Evolutionary conservation across 192 early-diverging fungal genomes (phyloP).

Genomic region (Spizellomyces sp.): DNA sequence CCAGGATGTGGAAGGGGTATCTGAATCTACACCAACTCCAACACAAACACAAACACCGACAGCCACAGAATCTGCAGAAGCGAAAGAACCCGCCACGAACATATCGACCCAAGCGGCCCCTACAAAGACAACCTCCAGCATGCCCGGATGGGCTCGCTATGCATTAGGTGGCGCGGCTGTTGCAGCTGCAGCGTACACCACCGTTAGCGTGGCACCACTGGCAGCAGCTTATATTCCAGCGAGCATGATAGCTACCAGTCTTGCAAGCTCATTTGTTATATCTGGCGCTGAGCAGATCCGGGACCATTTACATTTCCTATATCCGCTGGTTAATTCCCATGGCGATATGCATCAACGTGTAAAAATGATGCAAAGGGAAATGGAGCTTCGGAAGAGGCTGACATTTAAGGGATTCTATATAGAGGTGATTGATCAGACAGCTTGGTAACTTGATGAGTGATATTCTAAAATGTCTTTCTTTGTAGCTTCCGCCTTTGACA

Average conservation of each 20-base stretch:
- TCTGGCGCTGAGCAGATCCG: constrained; percentile 28
- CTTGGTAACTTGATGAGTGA: too few species aligned
- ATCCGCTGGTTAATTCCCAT: constrained; percentile 40
- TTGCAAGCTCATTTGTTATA: constrained; percentile 20
- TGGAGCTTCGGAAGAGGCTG: constrained; percentile 29
- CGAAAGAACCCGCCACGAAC: neutral
- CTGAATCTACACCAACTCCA: neutral
- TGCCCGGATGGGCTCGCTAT: constrained; percentile 21
- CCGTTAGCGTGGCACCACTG: constrained; percentile 16
- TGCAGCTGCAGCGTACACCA: constrained; percentile 27
- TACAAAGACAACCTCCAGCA: neutral
- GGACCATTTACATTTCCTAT: constrained; percentile 41
- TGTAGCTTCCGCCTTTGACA: neutral
- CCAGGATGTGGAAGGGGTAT: too few species aligned
- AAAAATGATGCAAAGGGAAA: constrained; percentile 31
- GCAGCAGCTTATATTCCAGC: constrained; percentile 22
- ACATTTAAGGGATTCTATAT: constrained; percentile 37
- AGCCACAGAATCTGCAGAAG: neutral
- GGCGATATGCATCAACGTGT: constrained; percentile 36
- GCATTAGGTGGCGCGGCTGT: constrained; percentile 30
- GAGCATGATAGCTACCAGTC: constrained; percentile 10
- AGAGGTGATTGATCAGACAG: too few species aligned
- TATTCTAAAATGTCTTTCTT: too few species aligned
- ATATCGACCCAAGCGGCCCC: neutral
- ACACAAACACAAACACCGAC: neutral